Evolutionary conservation across 2,329 filamentous ascomycete genomes (phyloP), one percentile per base, ranked within the genome.

Genomic region (Dactylellina drechsleri): DNA sequence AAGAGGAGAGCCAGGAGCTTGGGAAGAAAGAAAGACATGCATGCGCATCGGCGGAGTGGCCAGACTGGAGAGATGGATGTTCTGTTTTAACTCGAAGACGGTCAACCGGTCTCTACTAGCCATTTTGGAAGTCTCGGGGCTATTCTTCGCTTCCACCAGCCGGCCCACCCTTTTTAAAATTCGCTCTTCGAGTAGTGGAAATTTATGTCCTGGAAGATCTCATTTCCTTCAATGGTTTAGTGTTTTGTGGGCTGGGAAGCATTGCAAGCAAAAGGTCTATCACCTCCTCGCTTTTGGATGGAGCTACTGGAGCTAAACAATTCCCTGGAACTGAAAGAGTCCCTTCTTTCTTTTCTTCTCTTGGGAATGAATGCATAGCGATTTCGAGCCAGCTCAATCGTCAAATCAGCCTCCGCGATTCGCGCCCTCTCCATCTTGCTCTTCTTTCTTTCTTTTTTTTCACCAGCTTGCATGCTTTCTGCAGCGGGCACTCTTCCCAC

Each of bases 381-480:
- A 67, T 74, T 36, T 62, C 70, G 64, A 64, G 57, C 54, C 58
- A 74, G 70, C 62, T 61, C 43, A 47, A 47, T 36, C 31, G 31
- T 36, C 31, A 36, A 36, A 36, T 59, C 56, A 74, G 68, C 61
- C 68, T 50, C 70, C 60, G 57, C 62, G 26, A 45, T 61, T 74
- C 61, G 61, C 68, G 68, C 61, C 62, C 23, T 50, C 66, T 62
- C 66, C 71, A 64, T 68, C 71, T 68, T 52, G 6, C 18, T 23
- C 23, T 52, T 18, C 20, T 18, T 23, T 18, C 12, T 52, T 23
- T 50, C 45, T 18, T 18, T 18, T 52, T 23, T 66, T 75, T 64
- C 71, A 64, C 71, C 57, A 75, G 71, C 71, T 75, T 64, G 71
- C 71, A 75, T 75, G 65, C 71, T 50, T 56, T 74, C 70, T 67